Evolutionary conservation across 495 filamentous ascomycete genomes (phyloP), one percentile per base, ranked within the genome.

Genomic region (Penicillium robsamsonii): DNA sequence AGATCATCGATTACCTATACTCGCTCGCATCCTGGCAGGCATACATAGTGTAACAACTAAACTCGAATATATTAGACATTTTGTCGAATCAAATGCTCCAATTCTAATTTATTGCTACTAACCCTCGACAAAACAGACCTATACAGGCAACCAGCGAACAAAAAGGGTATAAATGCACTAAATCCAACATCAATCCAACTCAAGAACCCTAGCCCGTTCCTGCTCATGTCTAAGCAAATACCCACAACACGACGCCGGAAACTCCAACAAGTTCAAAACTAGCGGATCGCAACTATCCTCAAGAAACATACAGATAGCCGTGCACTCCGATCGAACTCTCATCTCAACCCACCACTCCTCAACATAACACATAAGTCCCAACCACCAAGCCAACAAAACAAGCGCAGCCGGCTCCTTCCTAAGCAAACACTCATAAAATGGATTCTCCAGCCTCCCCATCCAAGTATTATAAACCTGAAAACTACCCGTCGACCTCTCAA

Each of bases 201-300:
- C 48, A 15, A 57, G 15, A n/a, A 50, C 35, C 12, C 15, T 27
- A 37, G 12, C 20, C 12, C 22, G 46, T 25, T 64, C 65, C 68
- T 94, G 89, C 87, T 95, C 95, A 35, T 95, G 88, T 2, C 65
- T 77, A 57, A 96, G 61, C 65, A 92, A 82, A 53, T 92, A 93
- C 25, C 92, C 92, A 54, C 96, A 85, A 15, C 85, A 78, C 69
- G 88, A 82, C 1, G 92, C 92, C 54, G 96, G 75, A 67, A 66
- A 70, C 45, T 66, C 61, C 42, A 71, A 17, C 60, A 71, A 44
- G 13, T 48, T 45, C 38, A 66, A 50, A 43, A 74, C 54, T 2
- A 62, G 40, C 5, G 62, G 56, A 50, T 75, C 57, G 8, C 49
- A 55, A 55, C 53, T 69, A n/a, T 62, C 55, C 47, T 74, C 70